Evolutionary conservation across 768 basidiomycete genomes (phyloP).

Genomic region (Polyporus arcularius): DNA sequence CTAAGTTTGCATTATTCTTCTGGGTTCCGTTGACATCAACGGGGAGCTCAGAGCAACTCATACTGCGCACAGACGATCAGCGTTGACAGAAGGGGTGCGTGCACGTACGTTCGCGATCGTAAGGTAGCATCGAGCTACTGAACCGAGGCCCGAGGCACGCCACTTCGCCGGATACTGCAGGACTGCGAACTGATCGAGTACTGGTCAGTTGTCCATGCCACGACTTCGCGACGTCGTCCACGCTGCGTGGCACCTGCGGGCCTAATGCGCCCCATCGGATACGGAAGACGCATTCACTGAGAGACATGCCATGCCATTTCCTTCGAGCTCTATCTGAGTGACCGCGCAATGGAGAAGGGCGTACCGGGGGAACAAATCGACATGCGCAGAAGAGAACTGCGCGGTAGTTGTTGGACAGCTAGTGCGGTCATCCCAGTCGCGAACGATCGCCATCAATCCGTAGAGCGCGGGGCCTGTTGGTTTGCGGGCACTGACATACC

Average conservation of each 20-base stretch:
- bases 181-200: neutral
- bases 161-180: neutral
- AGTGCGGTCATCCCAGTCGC: neutral
- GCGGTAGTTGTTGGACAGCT: constrained; percentile 4
- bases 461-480: neutral
- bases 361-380: constrained; percentile 11
- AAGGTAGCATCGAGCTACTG: neutral
- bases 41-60: neutral
- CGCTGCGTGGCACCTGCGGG: neutral
- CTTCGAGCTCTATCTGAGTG: constrained; percentile 17
- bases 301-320: neutral
- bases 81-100: constrained; percentile 4
- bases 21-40: too few relatives aligned
- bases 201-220: constrained; percentile 10
- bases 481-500: neutral
- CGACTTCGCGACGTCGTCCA: neutral
- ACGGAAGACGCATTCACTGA: constrained; percentile 4
- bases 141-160: neutral
- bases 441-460: neutral
- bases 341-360: constrained; percentile 2
- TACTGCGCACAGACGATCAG: constrained; percentile 4
- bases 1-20: neutral
- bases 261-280: neutral
- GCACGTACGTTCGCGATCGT: neutral
- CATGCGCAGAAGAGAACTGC: neutral